These are phyloP conservation scores for Phytopythium chamaehyphon DNA, from an alignment of 352 stramenopile genomes.

Conservation along the genomic window DNA sequence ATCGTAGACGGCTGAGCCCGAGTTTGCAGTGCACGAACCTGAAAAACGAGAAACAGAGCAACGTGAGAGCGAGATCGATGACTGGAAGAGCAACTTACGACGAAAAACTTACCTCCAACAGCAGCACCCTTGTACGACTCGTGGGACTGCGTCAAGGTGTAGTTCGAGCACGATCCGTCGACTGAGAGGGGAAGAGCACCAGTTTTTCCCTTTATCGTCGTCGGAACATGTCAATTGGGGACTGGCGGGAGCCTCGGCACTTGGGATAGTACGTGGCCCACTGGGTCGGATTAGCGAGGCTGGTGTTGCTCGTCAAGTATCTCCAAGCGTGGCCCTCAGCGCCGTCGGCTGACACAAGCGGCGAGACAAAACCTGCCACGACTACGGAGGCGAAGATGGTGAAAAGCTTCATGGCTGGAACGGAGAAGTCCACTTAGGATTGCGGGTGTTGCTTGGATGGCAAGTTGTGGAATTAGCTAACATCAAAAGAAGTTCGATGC, in stretches of 20 bases:
- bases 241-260: constrained; percentile 8
- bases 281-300: constrained; percentile 2
- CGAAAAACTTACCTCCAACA: too few relatives aligned
- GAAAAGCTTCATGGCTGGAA: constrained; percentile 18
- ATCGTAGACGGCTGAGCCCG: constrained; percentile 9
- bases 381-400: constrained; percentile 13
- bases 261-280: constrained; percentile 8
- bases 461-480: neutral
- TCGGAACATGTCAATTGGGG: constrained; percentile 9
- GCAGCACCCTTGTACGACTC: constrained; percentile 9
- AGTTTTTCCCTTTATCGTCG: constrained; percentile 1
- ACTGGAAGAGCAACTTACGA: too few relatives aligned
- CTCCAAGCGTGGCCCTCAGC: constrained; percentile 2
- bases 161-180: constrained; percentile 6
- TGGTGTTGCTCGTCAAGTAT: constrained; percentile 4
- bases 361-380: constrained; percentile 10
- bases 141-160: constrained; percentile 7
- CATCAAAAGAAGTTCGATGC: neutral
- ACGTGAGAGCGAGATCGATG: too few relatives aligned
- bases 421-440: neutral
- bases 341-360: constrained; percentile 6
- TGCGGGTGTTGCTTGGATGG: neutral
- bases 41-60: too few relatives aligned
- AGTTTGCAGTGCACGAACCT: constrained; percentile 1
- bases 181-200: constrained; percentile 2